Evolutionary conservation across 2,329 filamentous ascomycete genomes (phyloP), one percentile per base, ranked within the genome.

Genomic region (Fusarium nematophilum): DNA sequence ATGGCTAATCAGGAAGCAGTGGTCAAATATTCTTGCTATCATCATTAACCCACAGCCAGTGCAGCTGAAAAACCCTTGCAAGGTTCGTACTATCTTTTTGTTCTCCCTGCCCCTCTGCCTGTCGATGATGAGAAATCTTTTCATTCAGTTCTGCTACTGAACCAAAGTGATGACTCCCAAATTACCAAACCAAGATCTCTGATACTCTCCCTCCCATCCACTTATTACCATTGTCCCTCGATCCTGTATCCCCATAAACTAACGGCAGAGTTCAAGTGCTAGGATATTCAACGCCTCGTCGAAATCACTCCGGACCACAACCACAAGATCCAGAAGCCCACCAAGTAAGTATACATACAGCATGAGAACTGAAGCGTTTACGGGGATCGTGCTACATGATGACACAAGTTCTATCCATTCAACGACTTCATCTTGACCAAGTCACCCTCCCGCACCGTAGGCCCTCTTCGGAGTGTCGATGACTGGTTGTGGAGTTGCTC

Each of bases 111-210:
- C 17, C 15, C 11, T 21, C 9, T 29, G 29, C 18, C 42, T 47
- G 76, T 81, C 73, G 71, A 81, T 89, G 87, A 90, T 90, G 87
- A 90, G 79, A 86, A 79, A 77, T 68, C 63, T 76, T 78, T 79
- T 80, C 75, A 80, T 83, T 83, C 87, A 90, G 87, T 90, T 90
- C 87, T 90, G 87, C 87, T 90, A 84, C 87, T 90, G 87, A 90
- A 85, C 68, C 71, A 74, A 67, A 76, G 78, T 89, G 86, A 88
- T 83, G 87, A 88, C 74, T 85, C 75, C 80, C 74, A 79, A 79
- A 81, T 86, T 88, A 77, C 86, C 86, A 89, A 81, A 88, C 75
- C 80, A 83, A 80, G 77, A 77, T 81, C 80, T 87, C 83, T 86
- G 81, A 86, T 75, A 62, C 48, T 36, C 33, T 45, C 43, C 25